Evolutionary conservation across 495 filamentous ascomycete genomes (phyloP).

Genomic region (Sordaria brevicollis): DNA sequence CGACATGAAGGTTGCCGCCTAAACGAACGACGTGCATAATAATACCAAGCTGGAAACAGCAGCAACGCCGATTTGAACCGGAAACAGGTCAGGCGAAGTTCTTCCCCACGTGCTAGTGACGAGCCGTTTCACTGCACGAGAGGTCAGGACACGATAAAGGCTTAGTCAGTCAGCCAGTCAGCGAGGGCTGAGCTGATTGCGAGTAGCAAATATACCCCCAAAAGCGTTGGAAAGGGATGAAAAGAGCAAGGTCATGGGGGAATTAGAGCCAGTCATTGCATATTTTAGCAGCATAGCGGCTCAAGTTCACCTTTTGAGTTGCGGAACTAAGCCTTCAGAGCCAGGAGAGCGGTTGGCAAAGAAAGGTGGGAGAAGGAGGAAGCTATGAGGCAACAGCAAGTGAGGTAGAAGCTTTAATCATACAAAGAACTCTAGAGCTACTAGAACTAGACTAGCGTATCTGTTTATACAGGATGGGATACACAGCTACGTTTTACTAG

Average conservation of each 20-base stretch:
- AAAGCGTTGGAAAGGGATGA: neutral
- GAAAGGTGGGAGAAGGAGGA: neutral
- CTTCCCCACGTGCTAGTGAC: neutral
- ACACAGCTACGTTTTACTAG: neutral
- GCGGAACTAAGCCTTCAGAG: neutral
- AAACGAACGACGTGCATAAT: constrained; percentile 1
- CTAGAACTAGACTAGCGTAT: neutral
- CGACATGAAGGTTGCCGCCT: constrained; percentile 16
- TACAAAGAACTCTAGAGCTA: neutral
- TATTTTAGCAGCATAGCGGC: neutral
- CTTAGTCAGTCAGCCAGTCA: neutral
- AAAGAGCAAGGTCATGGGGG: neutral
- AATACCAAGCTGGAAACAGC: neutral
- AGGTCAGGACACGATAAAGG: neutral
- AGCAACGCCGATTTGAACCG: neutral
- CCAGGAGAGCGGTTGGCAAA: neutral
- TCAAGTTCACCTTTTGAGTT: neutral
- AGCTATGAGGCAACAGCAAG: neutral
- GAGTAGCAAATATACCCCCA: neutral
- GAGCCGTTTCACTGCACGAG: neutral
- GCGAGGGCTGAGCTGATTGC: neutral
- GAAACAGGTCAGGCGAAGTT: neutral
- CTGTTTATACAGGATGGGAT: neutral
- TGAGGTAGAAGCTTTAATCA: neutral
- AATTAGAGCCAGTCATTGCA: neutral